These are phyloP conservation scores for Elaeis oleifera DNA, from an alignment of 202 grass and related monocot species.

Conservation along the genomic window DNA sequence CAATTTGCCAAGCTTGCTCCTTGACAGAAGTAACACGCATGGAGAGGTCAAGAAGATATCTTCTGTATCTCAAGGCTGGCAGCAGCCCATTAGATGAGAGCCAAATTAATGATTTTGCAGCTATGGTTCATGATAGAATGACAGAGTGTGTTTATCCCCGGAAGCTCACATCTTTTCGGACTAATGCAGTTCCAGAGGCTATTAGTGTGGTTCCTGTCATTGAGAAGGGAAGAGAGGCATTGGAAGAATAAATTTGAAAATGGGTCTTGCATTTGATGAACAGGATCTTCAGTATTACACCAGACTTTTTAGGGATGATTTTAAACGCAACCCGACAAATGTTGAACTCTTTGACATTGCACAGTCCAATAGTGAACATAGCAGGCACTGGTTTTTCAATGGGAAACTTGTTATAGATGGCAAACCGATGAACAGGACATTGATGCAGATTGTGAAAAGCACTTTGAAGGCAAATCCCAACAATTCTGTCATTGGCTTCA, in stretches of 20 bases:
- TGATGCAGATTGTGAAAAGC: constrained; percentile 87
- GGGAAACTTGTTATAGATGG: constrained; percentile 78
- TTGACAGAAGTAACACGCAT: constrained; percentile 70
- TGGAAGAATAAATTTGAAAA: constrained; percentile 92
- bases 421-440: constrained; percentile 60
- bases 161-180: constrained; percentile 58
- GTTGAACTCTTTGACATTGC: constrained; percentile 94
- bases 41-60: constrained; percentile 81
- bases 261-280: constrained; percentile 93
- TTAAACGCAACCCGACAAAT: constrained; percentile 73
- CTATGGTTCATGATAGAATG: constrained; percentile 93
- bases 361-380: constrained; percentile 92
- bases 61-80: constrained; percentile 51
- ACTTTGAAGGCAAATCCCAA: constrained; percentile 70
- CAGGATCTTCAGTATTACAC: constrained; percentile 94
- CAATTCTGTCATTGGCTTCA: constrained; percentile 95
- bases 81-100: constrained; percentile 42
- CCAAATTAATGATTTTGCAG: constrained; percentile 57
- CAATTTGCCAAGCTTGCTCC: constrained; percentile 70
- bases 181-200: constrained; percentile 58
- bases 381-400: constrained; percentile 94
- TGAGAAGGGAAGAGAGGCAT: constrained; percentile 65
- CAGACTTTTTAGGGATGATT: constrained; percentile 80
- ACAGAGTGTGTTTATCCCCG: constrained; percentile 80
- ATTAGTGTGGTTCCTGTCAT: constrained; percentile 60